Percentiles rank a stretch among this genome's conserved stretches.
These are phyloP conservation scores for Boletus semigastroideus DNA, from an alignment of 1,284 basidiomycete genomes.

Conservation along the genomic window DNA sequence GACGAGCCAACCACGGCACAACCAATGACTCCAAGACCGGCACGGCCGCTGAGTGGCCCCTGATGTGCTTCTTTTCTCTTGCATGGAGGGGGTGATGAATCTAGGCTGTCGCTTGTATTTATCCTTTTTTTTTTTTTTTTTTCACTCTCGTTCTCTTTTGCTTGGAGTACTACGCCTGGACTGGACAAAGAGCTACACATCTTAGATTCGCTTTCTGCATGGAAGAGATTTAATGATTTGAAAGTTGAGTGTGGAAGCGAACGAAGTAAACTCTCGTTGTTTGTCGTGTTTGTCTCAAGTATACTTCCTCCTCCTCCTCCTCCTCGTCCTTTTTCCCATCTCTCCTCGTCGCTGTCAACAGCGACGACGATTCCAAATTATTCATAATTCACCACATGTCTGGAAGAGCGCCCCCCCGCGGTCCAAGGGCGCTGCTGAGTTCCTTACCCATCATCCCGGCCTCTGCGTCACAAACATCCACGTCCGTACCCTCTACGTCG, in stretches of 20 bases:
- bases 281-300: conserved; percentile 27
- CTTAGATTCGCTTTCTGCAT: too few relatives aligned
- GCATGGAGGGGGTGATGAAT: background rate
- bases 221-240: too few relatives aligned
- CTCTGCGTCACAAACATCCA: conserved; percentile 31
- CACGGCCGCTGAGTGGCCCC: conserved; percentile 8
- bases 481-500: conserved; percentile 28
- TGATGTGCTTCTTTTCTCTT: background rate
- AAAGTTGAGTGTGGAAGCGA: background rate
- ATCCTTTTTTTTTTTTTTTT: background rate
- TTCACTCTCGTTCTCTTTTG: too few relatives aligned
- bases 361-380: conserved; percentile 13
- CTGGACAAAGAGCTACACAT: too few relatives aligned
- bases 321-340: background rate
- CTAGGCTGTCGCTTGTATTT: background rate
- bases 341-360: conserved; percentile 27
- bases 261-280: conserved; percentile 7
- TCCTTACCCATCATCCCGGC: conserved; percentile 35
- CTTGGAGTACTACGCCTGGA: too few relatives aligned
- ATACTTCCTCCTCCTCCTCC: conserved; percentile 3
- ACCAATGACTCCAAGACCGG: conserved; percentile 18
- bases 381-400: conserved; percentile 46
- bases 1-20: conserved; percentile 19
- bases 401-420: conserved; percentile 71
- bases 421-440: conserved; percentile 64